A percentile compares a stretch with the other conserved stretches of the same genome.
Conservation (phyloP, 192 early-diverging fungal genomes). For the Gigaspora rosea region DNA sequence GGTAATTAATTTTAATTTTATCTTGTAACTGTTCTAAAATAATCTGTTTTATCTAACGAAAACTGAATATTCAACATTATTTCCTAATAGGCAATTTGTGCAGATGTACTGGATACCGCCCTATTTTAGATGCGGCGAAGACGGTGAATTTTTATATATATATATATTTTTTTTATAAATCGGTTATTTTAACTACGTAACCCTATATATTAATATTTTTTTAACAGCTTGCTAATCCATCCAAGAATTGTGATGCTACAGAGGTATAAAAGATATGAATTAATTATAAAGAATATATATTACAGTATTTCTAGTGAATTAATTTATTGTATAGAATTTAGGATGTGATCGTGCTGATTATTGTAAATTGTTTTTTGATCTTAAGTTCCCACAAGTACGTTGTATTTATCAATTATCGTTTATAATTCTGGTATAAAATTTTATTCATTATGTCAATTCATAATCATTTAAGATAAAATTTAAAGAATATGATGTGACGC, state of each 20-base stretch:
- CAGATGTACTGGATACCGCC: constrained; percentile 89
- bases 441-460: neutral
- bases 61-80: neutral
- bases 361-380: constrained; percentile 13
- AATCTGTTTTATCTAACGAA: no score
- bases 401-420: neutral
- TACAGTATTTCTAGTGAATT: neutral
- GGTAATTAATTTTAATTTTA: neutral
- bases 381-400: constrained; percentile 26
- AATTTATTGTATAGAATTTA: neutral
- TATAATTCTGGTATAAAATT: neutral
- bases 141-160: constrained; percentile 41
- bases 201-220: neutral
- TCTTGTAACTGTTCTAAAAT: neutral
- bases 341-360: constrained; percentile 16
- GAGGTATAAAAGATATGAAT: neutral
- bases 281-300: neutral
- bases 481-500: constrained; percentile 60
- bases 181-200: constrained; percentile 28
- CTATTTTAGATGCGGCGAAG: constrained; percentile 84
- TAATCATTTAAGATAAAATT: constrained; percentile 41
- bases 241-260: neutral
- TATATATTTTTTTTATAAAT: neutral
- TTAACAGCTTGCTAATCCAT: neutral
- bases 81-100: constrained; percentile 66